A percentile compares a stretch with the other conserved stretches of the same genome.
Conservation (phyloP, 306 rosid species). For the Medicago ruthenica region DNA sequence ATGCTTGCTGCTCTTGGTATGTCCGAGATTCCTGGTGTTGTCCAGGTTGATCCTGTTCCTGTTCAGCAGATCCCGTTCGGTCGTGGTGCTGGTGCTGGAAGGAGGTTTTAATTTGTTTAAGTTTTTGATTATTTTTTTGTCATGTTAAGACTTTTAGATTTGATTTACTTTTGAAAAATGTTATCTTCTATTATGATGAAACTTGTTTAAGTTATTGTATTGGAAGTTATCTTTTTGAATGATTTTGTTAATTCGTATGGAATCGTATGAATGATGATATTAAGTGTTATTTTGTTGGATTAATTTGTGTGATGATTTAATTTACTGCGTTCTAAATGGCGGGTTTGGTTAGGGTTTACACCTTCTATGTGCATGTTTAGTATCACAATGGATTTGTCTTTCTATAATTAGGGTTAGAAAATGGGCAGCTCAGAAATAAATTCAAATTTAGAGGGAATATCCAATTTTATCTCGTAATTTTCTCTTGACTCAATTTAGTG, state of each 20-base stretch:
- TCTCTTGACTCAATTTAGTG: too few species aligned
- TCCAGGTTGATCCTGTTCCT: background rate
- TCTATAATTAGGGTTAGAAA: too few species aligned
- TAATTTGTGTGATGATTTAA: background rate
- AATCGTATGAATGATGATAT: background rate
- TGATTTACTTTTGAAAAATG: background rate
- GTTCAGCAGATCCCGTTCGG: too few species aligned
- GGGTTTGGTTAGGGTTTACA: background rate
- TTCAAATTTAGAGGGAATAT: too few species aligned
- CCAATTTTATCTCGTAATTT: too few species aligned
- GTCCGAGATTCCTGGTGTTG: background rate
- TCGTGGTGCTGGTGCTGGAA: too few species aligned
- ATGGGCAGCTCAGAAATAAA: too few species aligned
- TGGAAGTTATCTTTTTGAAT: background rate
- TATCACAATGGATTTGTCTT: too few species aligned
- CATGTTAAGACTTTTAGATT: background rate
- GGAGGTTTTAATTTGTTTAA: background rate
- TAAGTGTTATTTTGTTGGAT: background rate
- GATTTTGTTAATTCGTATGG: background rate
- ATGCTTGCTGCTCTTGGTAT: slow-evolving; percentile 14
- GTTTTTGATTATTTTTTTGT: background rate
- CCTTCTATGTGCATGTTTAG: too few species aligned
- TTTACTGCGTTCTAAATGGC: background rate
- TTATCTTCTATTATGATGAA: background rate
- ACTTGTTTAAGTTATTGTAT: background rate